Evolutionary conservation across 2,329 filamentous ascomycete species (phyloP), one percentile per base, ranked within the genome.

Genomic region (Cladophialophora psammophila): DNA sequence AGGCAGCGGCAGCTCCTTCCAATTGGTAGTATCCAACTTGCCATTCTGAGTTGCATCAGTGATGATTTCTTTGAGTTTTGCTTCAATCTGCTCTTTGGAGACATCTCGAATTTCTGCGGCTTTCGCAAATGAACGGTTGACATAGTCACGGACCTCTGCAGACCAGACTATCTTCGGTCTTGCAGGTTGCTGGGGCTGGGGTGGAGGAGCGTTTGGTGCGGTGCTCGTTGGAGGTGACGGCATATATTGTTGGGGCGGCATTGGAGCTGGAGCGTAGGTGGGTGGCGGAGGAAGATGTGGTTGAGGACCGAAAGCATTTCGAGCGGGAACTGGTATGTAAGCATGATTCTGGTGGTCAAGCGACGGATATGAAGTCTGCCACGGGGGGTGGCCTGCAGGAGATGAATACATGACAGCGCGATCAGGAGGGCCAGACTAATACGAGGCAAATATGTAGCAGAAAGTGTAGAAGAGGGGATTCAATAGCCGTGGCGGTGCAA

Each of bases 41-140:
- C 90, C 87, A 73, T 82, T 86, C 73, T 94, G 90, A 72, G 92
- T 93, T 70, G 92, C 92, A 63, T 89, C 85, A 68, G 90, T 92
- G 77, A 99, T 97, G 72, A 93, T 90, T 68, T 90, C 83, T 79
- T 94, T 97, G 70, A 99, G 83, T 76, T 93, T 96, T 67, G 84
- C 83, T 78, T 97, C 91, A 84, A 97, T 90, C 65, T 96, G 93
- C 61, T 84, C 75, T 61, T 86, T 86, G 59, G 82, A 78, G 54
- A 94, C 86, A 45, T 86, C 85, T 5, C 85, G 75, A 69, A 91
- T 85, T 71, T 89, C 82, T 76, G 93, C 91, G 66, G 88, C 86
- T 32, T 88, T 86, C 59, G 91, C 88, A 77, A 98, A 98, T 32
- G 93, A 94, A 75, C 93, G 89, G 75, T 93, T 90, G 36, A 98